Conservation (phyloP, 2,329 filamentous ascomycete species). For the Fonsecaea monophora region DNA sequence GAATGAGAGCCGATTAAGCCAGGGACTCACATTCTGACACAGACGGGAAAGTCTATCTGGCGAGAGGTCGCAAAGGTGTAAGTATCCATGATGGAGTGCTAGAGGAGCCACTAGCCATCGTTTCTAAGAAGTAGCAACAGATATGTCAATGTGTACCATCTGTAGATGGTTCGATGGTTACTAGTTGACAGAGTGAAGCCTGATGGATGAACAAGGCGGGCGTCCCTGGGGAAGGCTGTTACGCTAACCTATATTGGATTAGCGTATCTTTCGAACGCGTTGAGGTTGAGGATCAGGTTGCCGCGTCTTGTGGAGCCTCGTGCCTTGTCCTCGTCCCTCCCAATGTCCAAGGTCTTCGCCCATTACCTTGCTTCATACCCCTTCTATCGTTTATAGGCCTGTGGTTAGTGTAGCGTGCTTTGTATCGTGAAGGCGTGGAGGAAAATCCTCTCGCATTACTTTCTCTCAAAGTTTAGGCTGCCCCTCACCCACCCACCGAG, state of each 20-base stretch:
- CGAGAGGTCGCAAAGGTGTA: constrained; percentile 95
- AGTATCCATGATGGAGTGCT: constrained; percentile 73
- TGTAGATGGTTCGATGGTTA: background rate
- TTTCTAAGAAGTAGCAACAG: background rate
- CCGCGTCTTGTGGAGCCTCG: background rate
- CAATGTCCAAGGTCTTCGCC: background rate
- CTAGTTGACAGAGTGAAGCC: background rate
- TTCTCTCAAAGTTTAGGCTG: background rate
- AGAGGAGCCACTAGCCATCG: background rate
- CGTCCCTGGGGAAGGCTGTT: background rate
- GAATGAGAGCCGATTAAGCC: background rate
- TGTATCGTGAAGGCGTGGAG: background rate
- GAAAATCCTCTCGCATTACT: background rate
- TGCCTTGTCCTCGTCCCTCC: background rate
- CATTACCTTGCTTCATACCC: background rate
- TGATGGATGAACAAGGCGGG: background rate
- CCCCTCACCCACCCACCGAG: background rate
- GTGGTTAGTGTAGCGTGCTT: background rate
- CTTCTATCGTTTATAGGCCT: background rate
- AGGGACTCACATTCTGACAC: constrained; percentile 66
- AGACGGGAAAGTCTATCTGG: constrained; percentile 74
- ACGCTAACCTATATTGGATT: constrained; percentile 5
- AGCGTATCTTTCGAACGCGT: constrained; percentile 1
- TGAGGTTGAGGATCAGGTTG: background rate
- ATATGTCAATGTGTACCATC: background rate